Conservation (phyloP, 2,329 filamentous ascomycete species). For the Nemania serpens region DNA sequence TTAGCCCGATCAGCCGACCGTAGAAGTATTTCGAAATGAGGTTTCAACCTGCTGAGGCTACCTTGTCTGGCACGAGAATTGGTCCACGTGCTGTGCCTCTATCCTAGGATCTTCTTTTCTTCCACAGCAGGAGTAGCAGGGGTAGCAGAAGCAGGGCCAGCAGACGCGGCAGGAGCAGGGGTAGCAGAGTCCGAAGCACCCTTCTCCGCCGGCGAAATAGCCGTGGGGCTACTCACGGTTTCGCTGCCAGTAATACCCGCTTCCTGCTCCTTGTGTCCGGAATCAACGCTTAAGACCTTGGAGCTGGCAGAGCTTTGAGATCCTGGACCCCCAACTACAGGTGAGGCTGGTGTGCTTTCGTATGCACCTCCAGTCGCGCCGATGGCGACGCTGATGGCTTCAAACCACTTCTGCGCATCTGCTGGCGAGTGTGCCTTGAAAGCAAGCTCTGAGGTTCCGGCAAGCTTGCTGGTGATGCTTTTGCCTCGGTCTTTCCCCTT, state of each 20-base stretch:
- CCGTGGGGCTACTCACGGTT: slow-evolving; percentile 41
- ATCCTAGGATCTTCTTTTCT: slow-evolving; percentile 37
- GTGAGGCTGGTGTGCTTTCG: slow-evolving; percentile 43
- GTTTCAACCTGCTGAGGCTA: slow-evolving; percentile 13
- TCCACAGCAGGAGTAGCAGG: slow-evolving; percentile 19
- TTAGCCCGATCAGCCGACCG: neutral
- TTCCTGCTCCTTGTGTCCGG: slow-evolving; percentile 51
- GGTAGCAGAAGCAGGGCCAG: slow-evolving; percentile 15
- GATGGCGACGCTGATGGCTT: slow-evolving; percentile 67
- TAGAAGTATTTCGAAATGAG: slow-evolving; percentile 1
- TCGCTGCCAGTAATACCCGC: slow-evolving; percentile 49
- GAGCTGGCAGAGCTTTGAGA: slow-evolving; percentile 35
- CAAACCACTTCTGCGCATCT: slow-evolving; percentile 86
- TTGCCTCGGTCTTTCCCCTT: slow-evolving; percentile 93
- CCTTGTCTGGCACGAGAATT: slow-evolving; percentile 11
- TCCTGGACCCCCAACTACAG: slow-evolving; percentile 33
- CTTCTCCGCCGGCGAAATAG: slow-evolving; percentile 37
- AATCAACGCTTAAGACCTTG: slow-evolving; percentile 29
- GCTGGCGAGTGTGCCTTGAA: slow-evolving; percentile 86
- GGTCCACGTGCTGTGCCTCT: slow-evolving; percentile 28
- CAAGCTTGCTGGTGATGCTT: slow-evolving; percentile 79
- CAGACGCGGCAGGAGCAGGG: slow-evolving; percentile 20
- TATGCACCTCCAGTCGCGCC: slow-evolving; percentile 53
- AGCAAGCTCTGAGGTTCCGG: slow-evolving; percentile 75
- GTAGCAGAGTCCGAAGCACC: slow-evolving; percentile 19